Percentiles rank a stretch among this genome's conserved stretches.
Evolutionary conservation across 768 basidiomycete species (phyloP).

Genomic region (Epithele typhae): DNA sequence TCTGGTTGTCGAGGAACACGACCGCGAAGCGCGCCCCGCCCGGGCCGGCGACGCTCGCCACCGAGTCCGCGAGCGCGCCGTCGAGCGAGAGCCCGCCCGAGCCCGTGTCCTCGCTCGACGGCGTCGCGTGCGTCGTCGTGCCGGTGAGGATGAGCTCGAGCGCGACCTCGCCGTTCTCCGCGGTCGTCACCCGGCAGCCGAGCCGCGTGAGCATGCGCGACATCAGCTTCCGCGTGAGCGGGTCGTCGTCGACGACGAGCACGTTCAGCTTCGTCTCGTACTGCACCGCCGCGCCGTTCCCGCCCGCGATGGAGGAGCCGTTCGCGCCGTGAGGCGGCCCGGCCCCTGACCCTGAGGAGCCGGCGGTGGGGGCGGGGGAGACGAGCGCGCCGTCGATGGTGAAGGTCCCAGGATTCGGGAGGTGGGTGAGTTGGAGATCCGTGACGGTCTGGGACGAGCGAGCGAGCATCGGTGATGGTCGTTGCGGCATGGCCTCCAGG

Average conservation of each 20-base stretch:
- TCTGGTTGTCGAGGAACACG: conserved; percentile 70
- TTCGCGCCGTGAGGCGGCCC: conserved; percentile 7
- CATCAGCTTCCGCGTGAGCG: conserved; percentile 78
- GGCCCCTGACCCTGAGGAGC: conserved; percentile 2
- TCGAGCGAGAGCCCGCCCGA: conserved; percentile 26
- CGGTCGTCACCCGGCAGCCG: conserved; percentile 73
- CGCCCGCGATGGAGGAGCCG: conserved; percentile 7
- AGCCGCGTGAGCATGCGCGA: conserved; percentile 70
- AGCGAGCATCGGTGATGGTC: conserved; percentile 7
- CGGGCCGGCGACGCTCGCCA: background rate
- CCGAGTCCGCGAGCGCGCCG: conserved; percentile 1
- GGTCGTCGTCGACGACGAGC: conserved; percentile 82
- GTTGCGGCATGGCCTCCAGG: conserved; percentile 5
- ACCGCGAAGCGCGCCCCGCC: conserved; percentile 35
- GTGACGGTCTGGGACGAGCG: conserved; percentile 15
- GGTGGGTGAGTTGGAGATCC: conserved; percentile 14
- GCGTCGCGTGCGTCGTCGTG: conserved; percentile 14
- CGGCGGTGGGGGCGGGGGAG: conserved; percentile 6
- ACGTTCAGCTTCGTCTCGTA: conserved; percentile 55
- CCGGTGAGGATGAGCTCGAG: conserved; percentile 62
- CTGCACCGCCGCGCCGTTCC: background rate
- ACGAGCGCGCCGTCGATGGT: conserved; percentile 11
- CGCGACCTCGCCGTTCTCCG: conserved; percentile 81
- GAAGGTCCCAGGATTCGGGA: conserved; percentile 22
- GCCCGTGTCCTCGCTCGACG: conserved; percentile 30